Percentiles rank a stretch among this genome's conserved stretches.
Evolutionary conservation across 208 protist genomes (phyloP).

Genomic region (Crithidia brevicula): DNA sequence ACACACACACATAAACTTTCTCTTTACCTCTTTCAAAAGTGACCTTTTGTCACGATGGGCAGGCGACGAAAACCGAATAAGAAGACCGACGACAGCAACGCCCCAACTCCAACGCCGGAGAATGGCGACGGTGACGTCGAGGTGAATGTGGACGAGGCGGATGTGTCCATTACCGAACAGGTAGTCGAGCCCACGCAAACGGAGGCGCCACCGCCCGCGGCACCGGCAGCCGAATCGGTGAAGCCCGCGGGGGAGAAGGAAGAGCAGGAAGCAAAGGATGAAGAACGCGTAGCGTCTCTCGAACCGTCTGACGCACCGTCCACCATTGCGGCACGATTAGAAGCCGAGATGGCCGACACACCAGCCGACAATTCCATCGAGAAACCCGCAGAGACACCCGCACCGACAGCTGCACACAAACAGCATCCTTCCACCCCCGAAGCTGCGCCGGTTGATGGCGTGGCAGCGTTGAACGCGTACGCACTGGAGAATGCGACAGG

Average conservation of each 20-base stretch:
- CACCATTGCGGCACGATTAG: no score
- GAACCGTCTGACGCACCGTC: no score
- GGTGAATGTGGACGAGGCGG: not conserved
- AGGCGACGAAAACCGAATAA: conserved; percentile 8
- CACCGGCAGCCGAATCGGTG: not conserved
- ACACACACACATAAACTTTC: not conserved
- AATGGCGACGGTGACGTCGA: conserved; percentile 1
- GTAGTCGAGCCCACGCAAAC: not conserved
- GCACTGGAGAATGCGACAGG: conserved; percentile 18
- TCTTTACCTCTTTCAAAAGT: no score
- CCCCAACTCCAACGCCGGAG: conserved; percentile 2
- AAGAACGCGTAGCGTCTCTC: no score
- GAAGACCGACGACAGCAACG: not conserved
- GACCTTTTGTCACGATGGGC: conserved; percentile 7
- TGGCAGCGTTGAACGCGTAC: conserved; percentile 37
- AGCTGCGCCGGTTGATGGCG: conserved; percentile 3
- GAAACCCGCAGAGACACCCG: no score
- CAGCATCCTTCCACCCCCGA: no score
- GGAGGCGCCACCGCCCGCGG: not conserved
- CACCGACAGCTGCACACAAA: no score
- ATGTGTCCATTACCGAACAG: no score
- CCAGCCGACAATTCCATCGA: no score
- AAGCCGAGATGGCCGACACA: no score
- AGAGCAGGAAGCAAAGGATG: not conserved
- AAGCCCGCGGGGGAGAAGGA: not conserved